Conservation (phyloP, 1,284 basidiomycete species). For the Albatrellus sp. region DNA sequence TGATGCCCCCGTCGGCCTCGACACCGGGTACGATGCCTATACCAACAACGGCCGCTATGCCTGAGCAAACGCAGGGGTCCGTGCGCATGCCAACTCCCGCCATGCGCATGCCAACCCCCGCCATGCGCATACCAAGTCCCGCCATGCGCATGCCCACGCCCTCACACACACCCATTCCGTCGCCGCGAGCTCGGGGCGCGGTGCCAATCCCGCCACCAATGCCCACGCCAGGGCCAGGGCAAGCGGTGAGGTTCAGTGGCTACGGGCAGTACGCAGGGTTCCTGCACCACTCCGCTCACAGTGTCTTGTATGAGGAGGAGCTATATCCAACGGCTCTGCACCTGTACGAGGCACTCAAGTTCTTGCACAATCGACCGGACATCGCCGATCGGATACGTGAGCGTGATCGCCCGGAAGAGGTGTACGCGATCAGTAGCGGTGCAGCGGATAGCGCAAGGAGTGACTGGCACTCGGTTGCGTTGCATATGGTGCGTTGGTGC, state of each 20-base stretch:
- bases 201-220: constrained; percentile 7
- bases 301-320: constrained; percentile 35
- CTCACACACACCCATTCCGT: background rate
- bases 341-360: constrained; percentile 57
- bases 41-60: background rate
- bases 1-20: constrained; percentile 1
- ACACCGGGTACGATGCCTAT: background rate
- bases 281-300: constrained; percentile 45
- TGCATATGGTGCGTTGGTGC: constrained; percentile 29
- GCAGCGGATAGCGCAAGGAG: constrained; percentile 25
- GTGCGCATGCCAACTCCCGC: background rate
- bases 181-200: background rate
- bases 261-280: constrained; percentile 25
- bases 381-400: constrained; percentile 40
- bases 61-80: background rate
- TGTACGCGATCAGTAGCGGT: constrained; percentile 33
- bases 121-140: background rate
- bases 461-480: constrained; percentile 42
- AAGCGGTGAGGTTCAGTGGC: constrained; percentile 16
- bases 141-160: background rate
- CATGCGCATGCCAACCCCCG: constrained; percentile 1
- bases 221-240: constrained; percentile 1
- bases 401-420: constrained; percentile 31
- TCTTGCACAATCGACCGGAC: constrained; percentile 31
- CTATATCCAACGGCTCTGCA: constrained; percentile 54